A percentile compares a stretch with the other conserved stretches of the same genome.
Conservation (phyloP, 164 flowering plant species). For the Aristolochia fimbriata region DNA sequence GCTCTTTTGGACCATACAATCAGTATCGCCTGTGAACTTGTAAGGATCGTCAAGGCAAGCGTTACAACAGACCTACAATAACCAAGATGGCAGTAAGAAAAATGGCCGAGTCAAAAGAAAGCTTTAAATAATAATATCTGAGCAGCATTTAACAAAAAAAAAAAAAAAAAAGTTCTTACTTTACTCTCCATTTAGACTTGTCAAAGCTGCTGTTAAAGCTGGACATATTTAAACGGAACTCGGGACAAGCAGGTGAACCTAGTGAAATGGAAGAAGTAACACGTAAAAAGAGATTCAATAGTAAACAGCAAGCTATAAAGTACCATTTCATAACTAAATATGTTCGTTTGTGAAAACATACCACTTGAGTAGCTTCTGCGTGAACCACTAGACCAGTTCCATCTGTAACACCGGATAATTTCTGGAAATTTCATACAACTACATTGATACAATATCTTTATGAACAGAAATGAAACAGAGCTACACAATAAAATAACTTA, state of each 20-base stretch:
- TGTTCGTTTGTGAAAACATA: slow-evolving; percentile 14
- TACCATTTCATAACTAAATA: slow-evolving; percentile 2
- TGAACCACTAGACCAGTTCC: slow-evolving; percentile 41
- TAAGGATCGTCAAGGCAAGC: slow-evolving; percentile 71
- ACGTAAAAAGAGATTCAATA: neutral
- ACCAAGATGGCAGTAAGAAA: neutral
- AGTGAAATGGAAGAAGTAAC: neutral
- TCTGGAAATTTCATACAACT: slow-evolving; percentile 13
- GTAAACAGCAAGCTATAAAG: neutral
- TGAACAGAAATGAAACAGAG: neutral
- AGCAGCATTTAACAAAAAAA: neutral
- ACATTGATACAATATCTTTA: neutral
- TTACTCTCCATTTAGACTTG: slow-evolving; percentile 58
- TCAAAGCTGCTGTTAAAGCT: slow-evolving; percentile 29
- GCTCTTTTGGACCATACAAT: slow-evolving; percentile 98
- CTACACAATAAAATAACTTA: neutral
- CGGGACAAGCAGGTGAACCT: neutral
- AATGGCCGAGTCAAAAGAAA: neutral
- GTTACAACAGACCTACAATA: slow-evolving; percentile 65
- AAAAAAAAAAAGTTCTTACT: slow-evolving; percentile 31
- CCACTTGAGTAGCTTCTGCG: slow-evolving; percentile 38
- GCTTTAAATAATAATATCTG: neutral
- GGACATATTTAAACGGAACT: slow-evolving; percentile 8
- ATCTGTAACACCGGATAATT: slow-evolving; percentile 26
- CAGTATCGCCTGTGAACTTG: slow-evolving; percentile 95